Evolutionary conservation across 2,329 filamentous ascomycete species (phyloP).

Genomic region (Hypocreales sp.): DNA sequence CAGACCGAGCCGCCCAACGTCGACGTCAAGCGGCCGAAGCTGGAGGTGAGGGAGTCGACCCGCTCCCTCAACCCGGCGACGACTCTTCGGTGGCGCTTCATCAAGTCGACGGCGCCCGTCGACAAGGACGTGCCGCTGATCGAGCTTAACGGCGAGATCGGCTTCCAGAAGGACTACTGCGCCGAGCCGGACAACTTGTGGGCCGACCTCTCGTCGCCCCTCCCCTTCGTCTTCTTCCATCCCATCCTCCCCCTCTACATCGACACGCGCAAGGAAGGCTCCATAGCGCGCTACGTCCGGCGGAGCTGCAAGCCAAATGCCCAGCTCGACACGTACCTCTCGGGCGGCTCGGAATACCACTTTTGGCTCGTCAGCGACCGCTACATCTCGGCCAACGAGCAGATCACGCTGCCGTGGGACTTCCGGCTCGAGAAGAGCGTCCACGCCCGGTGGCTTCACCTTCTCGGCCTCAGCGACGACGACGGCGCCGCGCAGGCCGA

Average conservation of each 20-base stretch:
- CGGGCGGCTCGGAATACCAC: constrained; percentile 64
- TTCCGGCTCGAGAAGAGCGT: constrained; percentile 44
- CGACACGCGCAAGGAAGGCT: constrained; percentile 79
- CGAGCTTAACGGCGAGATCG: constrained; percentile 66
- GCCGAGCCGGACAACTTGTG: constrained; percentile 50
- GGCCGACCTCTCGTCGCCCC: constrained; percentile 46
- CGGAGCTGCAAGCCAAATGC: constrained; percentile 86
- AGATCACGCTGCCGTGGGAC: constrained; percentile 53
- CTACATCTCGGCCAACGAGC: constrained; percentile 49
- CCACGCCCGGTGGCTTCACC: constrained; percentile 36
- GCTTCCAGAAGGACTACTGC: constrained; percentile 59
- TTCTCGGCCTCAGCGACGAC: constrained; percentile 48
- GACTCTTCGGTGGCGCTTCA: constrained; percentile 51
- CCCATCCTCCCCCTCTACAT: constrained; percentile 82
- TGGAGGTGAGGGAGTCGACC: constrained; percentile 34
- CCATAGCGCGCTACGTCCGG: constrained; percentile 72
- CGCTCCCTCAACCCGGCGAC: constrained; percentile 16
- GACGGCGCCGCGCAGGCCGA: constrained; percentile 31
- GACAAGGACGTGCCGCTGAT: constrained; percentile 42
- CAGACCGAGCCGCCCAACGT: constrained; percentile 29
- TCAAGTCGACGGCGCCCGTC: constrained; percentile 36
- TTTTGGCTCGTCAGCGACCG: constrained; percentile 85
- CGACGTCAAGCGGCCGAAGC: constrained; percentile 24
- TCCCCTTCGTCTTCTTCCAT: constrained; percentile 77
- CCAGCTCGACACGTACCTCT: constrained; percentile 73